phyloP scores from a whole-genome alignment of 2,329 filamentous ascomycete genomes.

The Verticillium tricorpus region DNA sequence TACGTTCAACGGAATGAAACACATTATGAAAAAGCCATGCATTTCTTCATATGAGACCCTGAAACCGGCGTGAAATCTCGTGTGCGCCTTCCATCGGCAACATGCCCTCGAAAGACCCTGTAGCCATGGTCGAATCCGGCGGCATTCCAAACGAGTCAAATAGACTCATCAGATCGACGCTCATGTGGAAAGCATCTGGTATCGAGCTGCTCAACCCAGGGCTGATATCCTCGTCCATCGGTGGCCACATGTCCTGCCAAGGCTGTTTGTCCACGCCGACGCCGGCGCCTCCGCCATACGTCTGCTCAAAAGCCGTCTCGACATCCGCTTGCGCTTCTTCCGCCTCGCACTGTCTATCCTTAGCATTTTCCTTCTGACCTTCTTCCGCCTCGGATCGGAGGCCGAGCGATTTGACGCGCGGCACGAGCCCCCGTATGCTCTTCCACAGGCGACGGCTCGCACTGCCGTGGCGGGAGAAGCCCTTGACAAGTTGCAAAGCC shows the following conservation, averaged over 20 bases:
- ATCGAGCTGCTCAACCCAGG: conserved; percentile 10
- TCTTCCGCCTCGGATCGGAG: conserved; percentile 14
- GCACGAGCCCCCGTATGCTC: conserved; percentile 27
- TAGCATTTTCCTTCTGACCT: neutral
- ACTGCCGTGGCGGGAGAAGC: conserved; percentile 25
- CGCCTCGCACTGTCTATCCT: neutral
- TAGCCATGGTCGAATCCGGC: conserved; percentile 3
- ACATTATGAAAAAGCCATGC: neutral
- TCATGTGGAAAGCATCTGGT: conserved; percentile 28
- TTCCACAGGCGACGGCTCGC: conserved; percentile 29
- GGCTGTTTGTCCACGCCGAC: neutral
- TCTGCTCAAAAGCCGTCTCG: conserved; percentile 1
- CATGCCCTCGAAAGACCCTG: conserved; percentile 7
- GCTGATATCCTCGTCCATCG: neutral
- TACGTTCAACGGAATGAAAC: neutral
- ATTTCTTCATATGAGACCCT: conserved; percentile 20
- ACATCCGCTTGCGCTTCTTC: conserved; percentile 7
- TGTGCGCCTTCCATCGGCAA: conserved; percentile 13
- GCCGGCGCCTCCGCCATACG: neutral
- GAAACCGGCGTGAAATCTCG: conserved; percentile 26
- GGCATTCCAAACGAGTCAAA: conserved; percentile 27
- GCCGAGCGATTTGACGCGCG: conserved; percentile 22
- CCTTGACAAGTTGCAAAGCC: conserved; percentile 25
- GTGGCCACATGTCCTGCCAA: conserved; percentile 1
- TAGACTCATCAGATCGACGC: conserved; percentile 27